Base-by-base conservation (phyloP, 2,329 filamentous ascomycete species). In the Fusarium penzigii region DNA sequence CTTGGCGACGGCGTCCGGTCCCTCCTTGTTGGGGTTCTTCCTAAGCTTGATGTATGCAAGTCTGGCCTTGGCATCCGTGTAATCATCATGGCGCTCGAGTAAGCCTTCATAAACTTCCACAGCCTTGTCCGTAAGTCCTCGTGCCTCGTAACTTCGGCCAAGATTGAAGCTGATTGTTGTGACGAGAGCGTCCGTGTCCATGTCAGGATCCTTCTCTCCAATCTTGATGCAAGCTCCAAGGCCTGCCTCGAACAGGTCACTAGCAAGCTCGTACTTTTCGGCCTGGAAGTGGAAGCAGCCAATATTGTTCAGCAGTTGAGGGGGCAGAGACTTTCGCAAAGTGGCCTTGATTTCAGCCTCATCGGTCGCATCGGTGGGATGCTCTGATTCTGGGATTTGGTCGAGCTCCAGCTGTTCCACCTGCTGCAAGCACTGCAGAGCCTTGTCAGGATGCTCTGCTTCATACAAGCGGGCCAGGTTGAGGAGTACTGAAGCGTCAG, bases 131-230 rank as follows among this genome's bases (percentile, higher is more conserved):
- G 84, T 79, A 68, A 93, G 81, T 36, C 88, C 87, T 48, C 90
- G 86, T 1, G 90, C 87, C 75, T 99, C 94, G 65, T 97, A 97
- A 52, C 92, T 96, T 52, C 94, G 85, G 29, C 89, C 94, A 39
- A 99, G 84, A 66, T 97, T 99, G 80, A 94, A 99, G 69, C 91
- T 96, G 69, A 99, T 96, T 3, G 92, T 96, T 1, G 93, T 96
- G 25, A 97, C 88, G 5, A 99, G 79, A 13, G 92, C 91, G 72
- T 99, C 94, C 0, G 88, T 92, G 68, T 97, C 94, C 56, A 87
- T 81, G 2, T 84, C 83, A 47, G 87, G 82, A 40, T 92, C 88
- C 63, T 85, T 87, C 64, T 91, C 87, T 43, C 86, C 85, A 56
- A 91, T 87, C 63, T 89, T 88, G 63, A 95, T 86, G 67, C 92